Conservation (phyloP, 805 yeast genomes). For the Suhomyces sp. region DNA sequence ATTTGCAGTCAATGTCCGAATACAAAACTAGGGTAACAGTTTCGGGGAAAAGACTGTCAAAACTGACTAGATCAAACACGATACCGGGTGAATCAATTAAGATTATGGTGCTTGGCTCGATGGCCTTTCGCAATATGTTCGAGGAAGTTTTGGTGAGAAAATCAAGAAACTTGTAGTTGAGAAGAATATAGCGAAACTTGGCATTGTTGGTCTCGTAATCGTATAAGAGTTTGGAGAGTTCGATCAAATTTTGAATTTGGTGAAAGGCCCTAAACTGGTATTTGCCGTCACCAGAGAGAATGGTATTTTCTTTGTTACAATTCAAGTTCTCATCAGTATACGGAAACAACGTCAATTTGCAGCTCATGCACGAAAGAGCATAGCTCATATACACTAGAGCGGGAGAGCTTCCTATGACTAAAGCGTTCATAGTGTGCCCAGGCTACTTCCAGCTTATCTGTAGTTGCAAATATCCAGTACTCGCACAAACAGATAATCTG, state of each 20-base stretch:
- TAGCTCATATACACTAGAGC: constrained; percentile 13
- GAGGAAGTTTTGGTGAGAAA: constrained; percentile 3
- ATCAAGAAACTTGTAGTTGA: constrained; percentile 6
- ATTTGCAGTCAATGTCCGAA: constrained; percentile 7
- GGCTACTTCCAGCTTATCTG: not conserved
- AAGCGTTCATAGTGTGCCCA: not conserved
- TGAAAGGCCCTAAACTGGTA: not conserved
- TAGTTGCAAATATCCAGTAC: not conserved
- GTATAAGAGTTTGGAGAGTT: not conserved
- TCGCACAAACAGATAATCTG: not conserved
- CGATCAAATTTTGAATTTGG: not conserved
- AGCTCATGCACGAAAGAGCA: constrained; percentile 8
- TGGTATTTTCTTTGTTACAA: not conserved
- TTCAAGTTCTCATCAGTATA: constrained; percentile 2
- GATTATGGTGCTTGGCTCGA: not conserved
- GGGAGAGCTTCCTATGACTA: constrained; percentile 18
- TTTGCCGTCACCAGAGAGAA: not conserved
- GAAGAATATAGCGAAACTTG: constrained; percentile 4
- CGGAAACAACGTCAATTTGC: constrained; percentile 12
- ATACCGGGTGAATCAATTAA: constrained; percentile 4
- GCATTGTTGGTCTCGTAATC: not conserved
- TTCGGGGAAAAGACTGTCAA: not conserved
- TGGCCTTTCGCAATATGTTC: not conserved
- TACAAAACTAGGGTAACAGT: constrained; percentile 7
- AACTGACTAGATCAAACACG: not conserved